These are phyloP conservation scores for Diophrys appendiculata DNA, from an alignment of 73 alveolate species.

Conservation along the genomic window DNA sequence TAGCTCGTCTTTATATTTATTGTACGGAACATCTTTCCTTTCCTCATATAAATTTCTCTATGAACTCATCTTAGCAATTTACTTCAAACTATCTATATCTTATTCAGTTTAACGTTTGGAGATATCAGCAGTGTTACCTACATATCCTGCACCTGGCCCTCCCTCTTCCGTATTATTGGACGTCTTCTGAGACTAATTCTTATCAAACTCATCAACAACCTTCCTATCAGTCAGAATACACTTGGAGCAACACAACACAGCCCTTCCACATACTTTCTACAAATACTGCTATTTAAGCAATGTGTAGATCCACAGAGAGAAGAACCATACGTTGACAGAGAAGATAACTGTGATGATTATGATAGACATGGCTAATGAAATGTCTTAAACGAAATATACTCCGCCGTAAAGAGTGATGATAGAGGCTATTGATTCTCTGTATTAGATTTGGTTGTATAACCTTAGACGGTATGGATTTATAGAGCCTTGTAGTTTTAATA, in stretches of 20 bases:
- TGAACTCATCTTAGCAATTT: no score
- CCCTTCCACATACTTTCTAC: neutral
- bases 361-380: neutral
- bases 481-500: neutral
- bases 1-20: no score
- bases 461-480: neutral
- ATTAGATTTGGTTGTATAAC: neutral
- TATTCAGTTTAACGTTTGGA: no score
- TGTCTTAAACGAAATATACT: neutral
- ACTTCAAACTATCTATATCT: no score
- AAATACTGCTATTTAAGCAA: neutral
- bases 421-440: slow-evolving; percentile 5
- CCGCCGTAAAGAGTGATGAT: slow-evolving; percentile 11
- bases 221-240: neutral
- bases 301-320: slow-evolving; percentile 1
- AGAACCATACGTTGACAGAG: slow-evolving; percentile 12
- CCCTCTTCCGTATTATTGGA: no score
- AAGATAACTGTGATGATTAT: neutral
- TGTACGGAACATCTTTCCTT: no score
- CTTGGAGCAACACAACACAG: neutral
- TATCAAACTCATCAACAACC: neutral
- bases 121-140: no score
- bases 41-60: no score
- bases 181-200: neutral
- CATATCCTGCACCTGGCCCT: no score